A percentile compares a stretch with the other conserved stretches of the same genome.
Conservation (phyloP, 352 stramenopile species). For the Thalassiosira oceanica region DNA sequence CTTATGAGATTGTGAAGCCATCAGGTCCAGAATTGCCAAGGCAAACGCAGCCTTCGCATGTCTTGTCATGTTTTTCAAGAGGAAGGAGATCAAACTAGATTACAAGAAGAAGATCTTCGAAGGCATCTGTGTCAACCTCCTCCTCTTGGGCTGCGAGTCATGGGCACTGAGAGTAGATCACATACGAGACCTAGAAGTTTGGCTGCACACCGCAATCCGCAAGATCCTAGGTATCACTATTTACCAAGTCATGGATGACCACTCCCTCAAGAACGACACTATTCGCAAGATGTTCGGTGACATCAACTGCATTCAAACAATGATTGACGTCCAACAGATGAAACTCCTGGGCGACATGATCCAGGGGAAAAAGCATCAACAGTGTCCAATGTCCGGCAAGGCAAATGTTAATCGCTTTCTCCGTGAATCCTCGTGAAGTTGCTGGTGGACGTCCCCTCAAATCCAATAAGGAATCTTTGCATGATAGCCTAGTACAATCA, state of each 20-base stretch:
- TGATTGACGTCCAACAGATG: slow-evolving; percentile 6
- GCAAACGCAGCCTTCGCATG: background rate
- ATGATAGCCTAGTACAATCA: too few relatives aligned
- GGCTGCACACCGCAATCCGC: slow-evolving; percentile 4
- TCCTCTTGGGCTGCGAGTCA: slow-evolving; percentile 33
- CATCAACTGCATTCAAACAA: background rate
- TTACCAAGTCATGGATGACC: slow-evolving; percentile 9
- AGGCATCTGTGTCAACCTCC: slow-evolving; percentile 20
- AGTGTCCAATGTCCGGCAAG: background rate
- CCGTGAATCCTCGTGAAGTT: background rate
- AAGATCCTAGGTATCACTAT: slow-evolving; percentile 24
- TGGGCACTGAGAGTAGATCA: slow-evolving; percentile 16
- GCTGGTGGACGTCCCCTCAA: background rate
- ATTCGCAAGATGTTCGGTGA: slow-evolving; percentile 21
- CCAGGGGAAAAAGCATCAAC: background rate
- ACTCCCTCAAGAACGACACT: slow-evolving; percentile 12
- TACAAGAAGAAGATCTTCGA: slow-evolving; percentile 19
- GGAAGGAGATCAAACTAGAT: slow-evolving; percentile 3
- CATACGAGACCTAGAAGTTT: slow-evolving; percentile 16
- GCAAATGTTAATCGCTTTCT: background rate
- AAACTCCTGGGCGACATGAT: slow-evolving; percentile 17
- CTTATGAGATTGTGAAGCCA: background rate
- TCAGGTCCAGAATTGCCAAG: background rate
- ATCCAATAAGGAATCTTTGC: background rate
- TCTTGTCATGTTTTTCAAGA: background rate